Percentiles rank a stretch among this genome's conserved stretches.
These are phyloP conservation scores for Pseudonectria foliicola DNA, from an alignment of 2,329 filamentous ascomycete genomes.

Conservation along the genomic window DNA sequence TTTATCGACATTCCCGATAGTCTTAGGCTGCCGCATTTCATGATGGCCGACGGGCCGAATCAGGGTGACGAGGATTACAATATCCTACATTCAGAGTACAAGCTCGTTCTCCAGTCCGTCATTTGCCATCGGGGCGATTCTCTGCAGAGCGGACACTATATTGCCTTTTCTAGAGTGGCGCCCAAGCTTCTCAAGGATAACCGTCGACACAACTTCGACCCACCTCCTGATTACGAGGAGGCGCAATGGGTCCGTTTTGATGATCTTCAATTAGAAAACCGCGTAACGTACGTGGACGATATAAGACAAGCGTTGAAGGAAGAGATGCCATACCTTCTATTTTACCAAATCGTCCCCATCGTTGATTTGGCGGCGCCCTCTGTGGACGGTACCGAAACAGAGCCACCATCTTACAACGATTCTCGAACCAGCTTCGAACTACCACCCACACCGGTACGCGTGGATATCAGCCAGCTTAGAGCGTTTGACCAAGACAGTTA, in stretches of 20 bases:
- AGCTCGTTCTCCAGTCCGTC: constrained; percentile 82
- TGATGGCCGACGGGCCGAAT: constrained; percentile 65
- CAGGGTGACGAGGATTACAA: constrained; percentile 44
- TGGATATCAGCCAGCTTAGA: constrained; percentile 11
- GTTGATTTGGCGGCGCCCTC: constrained; percentile 55
- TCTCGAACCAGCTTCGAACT: constrained; percentile 37
- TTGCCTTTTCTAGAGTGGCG: constrained; percentile 75
- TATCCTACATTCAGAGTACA: constrained; percentile 81
- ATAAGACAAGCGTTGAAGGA: constrained; percentile 66
- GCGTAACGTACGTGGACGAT: constrained; percentile 72
- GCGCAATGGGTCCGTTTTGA: constrained; percentile 89
- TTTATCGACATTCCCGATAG: constrained; percentile 81
- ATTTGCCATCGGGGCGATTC: constrained; percentile 87
- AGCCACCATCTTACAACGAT: constrained; percentile 54
- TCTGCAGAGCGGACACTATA: constrained; percentile 84
- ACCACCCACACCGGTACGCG: constrained; percentile 17
- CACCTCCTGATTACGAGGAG: constrained; percentile 60
- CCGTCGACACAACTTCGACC: constrained; percentile 45
- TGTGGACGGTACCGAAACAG: constrained; percentile 38
- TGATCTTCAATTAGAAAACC: constrained; percentile 61
- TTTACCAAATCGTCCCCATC: constrained; percentile 90
- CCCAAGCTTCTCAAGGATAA: constrained; percentile 54
- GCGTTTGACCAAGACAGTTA: constrained; percentile 14
- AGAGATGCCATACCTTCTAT: constrained; percentile 91
- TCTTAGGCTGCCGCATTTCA: constrained; percentile 82